Conservation (phyloP, 768 basidiomycete species). For the Wakefieldia striispora region DNA sequence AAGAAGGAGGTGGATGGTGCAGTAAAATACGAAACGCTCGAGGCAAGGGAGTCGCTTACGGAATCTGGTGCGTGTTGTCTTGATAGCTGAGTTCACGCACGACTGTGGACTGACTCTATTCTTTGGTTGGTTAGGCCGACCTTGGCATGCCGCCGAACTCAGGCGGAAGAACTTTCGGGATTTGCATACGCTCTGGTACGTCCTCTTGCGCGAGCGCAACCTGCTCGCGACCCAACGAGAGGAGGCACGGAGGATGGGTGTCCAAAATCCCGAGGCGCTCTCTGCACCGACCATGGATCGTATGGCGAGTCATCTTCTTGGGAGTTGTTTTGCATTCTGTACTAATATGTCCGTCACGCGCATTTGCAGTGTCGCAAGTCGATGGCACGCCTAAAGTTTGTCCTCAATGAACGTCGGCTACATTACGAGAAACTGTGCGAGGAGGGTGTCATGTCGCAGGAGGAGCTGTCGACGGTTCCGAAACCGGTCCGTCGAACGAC, state of each 20-base stretch:
- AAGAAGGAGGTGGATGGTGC: constrained; percentile 50
- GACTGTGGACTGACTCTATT: constrained; percentile 3
- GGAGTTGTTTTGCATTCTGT: neutral
- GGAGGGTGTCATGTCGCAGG: constrained; percentile 19
- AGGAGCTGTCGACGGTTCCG: constrained; percentile 14
- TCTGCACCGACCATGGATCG: constrained; percentile 36
- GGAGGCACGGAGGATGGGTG: constrained; percentile 65
- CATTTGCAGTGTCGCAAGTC: constrained; percentile 76
- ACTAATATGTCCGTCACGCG: constrained; percentile 3
- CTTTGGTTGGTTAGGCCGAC: constrained; percentile 57
- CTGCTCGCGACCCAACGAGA: constrained; percentile 84
- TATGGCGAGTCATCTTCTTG: constrained; percentile 37
- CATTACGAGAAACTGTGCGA: constrained; percentile 55
- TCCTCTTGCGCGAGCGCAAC: constrained; percentile 85
- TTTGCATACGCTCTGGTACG: constrained; percentile 93
- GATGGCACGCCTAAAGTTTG: constrained; percentile 94
- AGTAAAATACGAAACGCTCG: constrained; percentile 51
- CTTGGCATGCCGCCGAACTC: constrained; percentile 85
- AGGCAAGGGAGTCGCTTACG: constrained; percentile 30
- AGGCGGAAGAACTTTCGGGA: constrained; percentile 90
- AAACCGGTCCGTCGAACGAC: constrained; percentile 17
- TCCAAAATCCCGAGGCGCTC: constrained; percentile 30
- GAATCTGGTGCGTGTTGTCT: constrained; percentile 35
- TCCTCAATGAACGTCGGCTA: constrained; percentile 85
- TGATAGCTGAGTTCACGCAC: neutral